Conservation (phyloP, 768 basidiomycete species). For the Leucocoprinus sp. region DNA sequence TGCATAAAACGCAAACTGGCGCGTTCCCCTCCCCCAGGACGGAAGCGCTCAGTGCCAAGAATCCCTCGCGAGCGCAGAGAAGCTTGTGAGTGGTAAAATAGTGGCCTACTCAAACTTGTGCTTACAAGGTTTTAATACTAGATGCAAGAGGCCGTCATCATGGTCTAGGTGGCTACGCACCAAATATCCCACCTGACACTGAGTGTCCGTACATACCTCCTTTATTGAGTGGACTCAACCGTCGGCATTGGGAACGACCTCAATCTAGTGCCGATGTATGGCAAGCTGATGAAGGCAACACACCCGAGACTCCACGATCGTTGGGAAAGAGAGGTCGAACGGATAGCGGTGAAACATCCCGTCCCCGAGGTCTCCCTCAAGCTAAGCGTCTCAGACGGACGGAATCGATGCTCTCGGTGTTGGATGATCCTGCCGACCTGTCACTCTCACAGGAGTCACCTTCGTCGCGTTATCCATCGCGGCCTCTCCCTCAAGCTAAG, state of each 20-base stretch:
- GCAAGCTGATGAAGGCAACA: not conserved
- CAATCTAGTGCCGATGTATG: not conserved
- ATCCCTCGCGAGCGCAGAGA: not conserved
- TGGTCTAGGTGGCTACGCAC: not conserved
- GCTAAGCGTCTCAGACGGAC: slow-evolving; percentile 7
- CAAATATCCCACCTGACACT: not conserved
- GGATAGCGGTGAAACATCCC: not conserved
- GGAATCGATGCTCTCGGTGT: not conserved
- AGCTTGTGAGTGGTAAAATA: not conserved
- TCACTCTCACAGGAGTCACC: not conserved
- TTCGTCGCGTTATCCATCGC: not conserved
- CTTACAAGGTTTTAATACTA: not conserved
- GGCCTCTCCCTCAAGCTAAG: not conserved
- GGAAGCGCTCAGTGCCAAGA: slow-evolving; percentile 5
- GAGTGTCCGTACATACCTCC: not conserved
- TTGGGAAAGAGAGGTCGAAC: slow-evolving; percentile 2
- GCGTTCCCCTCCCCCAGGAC: slow-evolving; percentile 1
- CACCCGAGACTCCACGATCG: not conserved
- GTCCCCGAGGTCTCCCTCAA: not conserved
- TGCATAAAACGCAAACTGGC: not conserved
- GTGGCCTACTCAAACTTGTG: not conserved
- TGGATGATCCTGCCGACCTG: not conserved
- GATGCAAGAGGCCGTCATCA: no score
- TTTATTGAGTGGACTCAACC: not conserved
- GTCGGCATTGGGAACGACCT: not conserved